These are phyloP conservation scores for Verticillium tricorpus DNA, from an alignment of 2,329 filamentous ascomycete species.

Conservation along the genomic window DNA sequence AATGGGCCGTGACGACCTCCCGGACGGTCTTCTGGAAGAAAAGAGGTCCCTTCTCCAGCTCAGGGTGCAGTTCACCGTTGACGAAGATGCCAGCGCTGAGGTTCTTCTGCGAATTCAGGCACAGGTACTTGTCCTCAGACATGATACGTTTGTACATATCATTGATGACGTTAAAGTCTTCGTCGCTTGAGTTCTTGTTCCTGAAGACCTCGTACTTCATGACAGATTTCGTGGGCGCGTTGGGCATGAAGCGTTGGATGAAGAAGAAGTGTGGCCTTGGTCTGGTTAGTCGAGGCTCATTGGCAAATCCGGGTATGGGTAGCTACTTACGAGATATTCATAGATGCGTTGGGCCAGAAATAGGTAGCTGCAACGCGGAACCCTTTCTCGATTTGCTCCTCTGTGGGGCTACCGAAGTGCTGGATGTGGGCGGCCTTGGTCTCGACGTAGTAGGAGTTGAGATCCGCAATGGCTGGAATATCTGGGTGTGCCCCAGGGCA, in stretches of 20 bases:
- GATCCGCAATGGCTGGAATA: constrained; percentile 50
- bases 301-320: neutral
- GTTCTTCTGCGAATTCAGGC: constrained; percentile 54
- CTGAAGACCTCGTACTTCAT: constrained; percentile 62
- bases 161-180: constrained; percentile 52
- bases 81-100: constrained; percentile 57
- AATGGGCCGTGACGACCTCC: constrained; percentile 41
- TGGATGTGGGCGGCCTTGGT: constrained; percentile 44
- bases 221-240: constrained; percentile 39
- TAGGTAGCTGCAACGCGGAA: constrained; percentile 41
- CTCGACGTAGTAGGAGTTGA: constrained; percentile 49
- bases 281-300: neutral
- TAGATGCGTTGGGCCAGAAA: constrained; percentile 47
- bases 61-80: constrained; percentile 59
- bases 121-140: constrained; percentile 61
- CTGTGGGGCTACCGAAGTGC: constrained; percentile 41
- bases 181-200: constrained; percentile 55
- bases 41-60: constrained; percentile 52
- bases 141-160: constrained; percentile 60
- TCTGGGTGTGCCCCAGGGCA: constrained; percentile 56
- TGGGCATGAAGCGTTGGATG: constrained; percentile 58
- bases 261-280: constrained; percentile 57
- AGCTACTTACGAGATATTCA: constrained; percentile 41
- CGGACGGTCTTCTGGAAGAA: constrained; percentile 51
- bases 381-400: constrained; percentile 43